Evolutionary conservation across 2,329 filamentous ascomycete genomes (phyloP).

Genomic region (Dactylellina cionopaga): DNA sequence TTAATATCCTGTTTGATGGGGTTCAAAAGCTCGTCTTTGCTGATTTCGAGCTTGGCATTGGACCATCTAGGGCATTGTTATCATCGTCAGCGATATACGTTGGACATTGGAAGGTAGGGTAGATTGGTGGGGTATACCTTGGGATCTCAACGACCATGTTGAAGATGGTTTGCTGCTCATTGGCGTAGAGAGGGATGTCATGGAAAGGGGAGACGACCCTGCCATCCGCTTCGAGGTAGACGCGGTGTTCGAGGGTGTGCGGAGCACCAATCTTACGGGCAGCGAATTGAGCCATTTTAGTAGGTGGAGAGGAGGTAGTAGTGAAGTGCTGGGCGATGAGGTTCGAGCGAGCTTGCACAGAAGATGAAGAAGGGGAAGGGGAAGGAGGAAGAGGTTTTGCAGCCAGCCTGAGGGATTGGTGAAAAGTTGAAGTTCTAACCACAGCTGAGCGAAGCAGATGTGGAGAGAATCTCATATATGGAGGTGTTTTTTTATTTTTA

Average conservation of each 20-base stretch:
- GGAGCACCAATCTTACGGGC: constrained; percentile 87
- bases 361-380: constrained; percentile 24
- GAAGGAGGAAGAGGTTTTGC: constrained; percentile 17
- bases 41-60: constrained; percentile 99
- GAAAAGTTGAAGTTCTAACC: constrained; percentile 24
- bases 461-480: constrained; percentile 43
- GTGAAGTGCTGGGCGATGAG: constrained; percentile 43
- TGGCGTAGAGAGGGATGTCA: constrained; percentile 97
- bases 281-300: constrained; percentile 73
- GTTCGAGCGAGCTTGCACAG: constrained; percentile 35
- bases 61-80: constrained; percentile 80
- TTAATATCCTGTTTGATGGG: constrained; percentile 99
- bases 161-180: constrained; percentile 84
- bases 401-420: constrained; percentile 49
- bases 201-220: constrained; percentile 94
- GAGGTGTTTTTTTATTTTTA: not conserved
- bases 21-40: constrained; percentile 97
- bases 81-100: not conserved
- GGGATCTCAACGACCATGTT: constrained; percentile 99
- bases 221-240: constrained; percentile 98
- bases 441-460: constrained; percentile 44
- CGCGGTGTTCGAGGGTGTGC: constrained; percentile 94
- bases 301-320: not conserved
- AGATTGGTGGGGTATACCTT: constrained; percentile 44
- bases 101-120: not conserved